Conservation (phyloP, 257 asterid genomes). For the Penstemon eatonii region DNA sequence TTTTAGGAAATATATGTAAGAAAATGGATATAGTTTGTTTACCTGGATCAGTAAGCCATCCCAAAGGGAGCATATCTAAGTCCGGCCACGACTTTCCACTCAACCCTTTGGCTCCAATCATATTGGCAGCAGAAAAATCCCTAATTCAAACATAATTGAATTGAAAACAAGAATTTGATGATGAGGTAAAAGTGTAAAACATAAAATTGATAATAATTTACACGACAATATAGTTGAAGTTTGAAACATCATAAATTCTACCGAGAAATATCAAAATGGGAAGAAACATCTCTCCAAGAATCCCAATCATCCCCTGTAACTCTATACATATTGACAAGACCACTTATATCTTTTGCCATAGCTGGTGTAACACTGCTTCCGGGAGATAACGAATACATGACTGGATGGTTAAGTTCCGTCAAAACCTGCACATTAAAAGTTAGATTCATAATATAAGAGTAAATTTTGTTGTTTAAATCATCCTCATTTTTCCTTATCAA, state of each 20-base stretch:
- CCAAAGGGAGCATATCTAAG: slow-evolving; percentile 95
- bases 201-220: background rate
- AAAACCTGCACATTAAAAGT: slow-evolving; percentile 53
- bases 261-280: slow-evolving; percentile 82
- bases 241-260: slow-evolving; percentile 25
- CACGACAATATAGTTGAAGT: background rate
- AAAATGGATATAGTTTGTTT: background rate
- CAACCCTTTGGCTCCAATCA: slow-evolving; percentile 80
- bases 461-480: background rate
- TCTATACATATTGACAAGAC: slow-evolving; percentile 89
- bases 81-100: slow-evolving; percentile 96
- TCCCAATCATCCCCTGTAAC: slow-evolving; percentile 99
- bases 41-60: slow-evolving; percentile 89
- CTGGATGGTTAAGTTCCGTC: slow-evolving; percentile 48
- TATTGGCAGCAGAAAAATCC: slow-evolving; percentile 69
- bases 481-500: background rate
- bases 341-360: slow-evolving; percentile 63
- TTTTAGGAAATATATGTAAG: too few species aligned
- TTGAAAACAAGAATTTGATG: slow-evolving; percentile 11
- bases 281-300: slow-evolving; percentile 72
- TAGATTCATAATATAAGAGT: background rate
- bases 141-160: slow-evolving; percentile 35
- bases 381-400: slow-evolving; percentile 86
- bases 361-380: slow-evolving; percentile 77
- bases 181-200: slow-evolving; percentile 6